Evolutionary conservation across 1,139 yeast genomes (phyloP).

Genomic region (Candida sp.): DNA sequence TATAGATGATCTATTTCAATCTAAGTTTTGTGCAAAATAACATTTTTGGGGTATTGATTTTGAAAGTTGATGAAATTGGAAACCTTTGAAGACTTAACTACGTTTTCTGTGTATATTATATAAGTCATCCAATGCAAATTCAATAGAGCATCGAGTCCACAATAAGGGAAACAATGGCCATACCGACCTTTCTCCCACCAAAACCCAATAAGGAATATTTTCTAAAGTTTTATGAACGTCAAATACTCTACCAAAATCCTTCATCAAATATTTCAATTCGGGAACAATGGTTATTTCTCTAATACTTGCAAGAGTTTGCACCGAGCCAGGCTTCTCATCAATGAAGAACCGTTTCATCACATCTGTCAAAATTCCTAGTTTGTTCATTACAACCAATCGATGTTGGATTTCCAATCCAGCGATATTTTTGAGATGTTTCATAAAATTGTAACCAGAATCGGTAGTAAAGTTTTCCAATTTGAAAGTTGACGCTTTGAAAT

Average conservation of each 20-base stretch:
- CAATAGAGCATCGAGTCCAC: constrained; percentile 88
- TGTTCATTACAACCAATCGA: constrained; percentile 75
- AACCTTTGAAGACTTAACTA: constrained; percentile 6
- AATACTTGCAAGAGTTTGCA: constrained; percentile 47
- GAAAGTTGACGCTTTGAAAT: constrained; percentile 5
- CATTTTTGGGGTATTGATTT: background rate
- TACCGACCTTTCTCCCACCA: constrained; percentile 87
- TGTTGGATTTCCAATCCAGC: constrained; percentile 72
- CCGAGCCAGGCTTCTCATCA: constrained; percentile 82
- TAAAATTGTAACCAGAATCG: constrained; percentile 28
- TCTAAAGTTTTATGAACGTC: constrained; percentile 69
- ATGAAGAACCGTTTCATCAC: constrained; percentile 73
- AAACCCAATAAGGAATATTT: constrained; percentile 85
- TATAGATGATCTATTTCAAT: constrained; percentile 25
- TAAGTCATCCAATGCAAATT: constrained; percentile 80
- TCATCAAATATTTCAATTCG: constrained; percentile 63
- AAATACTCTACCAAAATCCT: constrained; percentile 68
- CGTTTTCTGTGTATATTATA: constrained; percentile 49
- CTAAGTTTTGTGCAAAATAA: background rate
- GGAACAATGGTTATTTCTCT: constrained; percentile 90
- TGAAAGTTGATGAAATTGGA: background rate
- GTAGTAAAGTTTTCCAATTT: constrained; percentile 24
- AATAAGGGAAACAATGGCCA: constrained; percentile 91
- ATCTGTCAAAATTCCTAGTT: constrained; percentile 71
- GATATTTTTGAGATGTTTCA: constrained; percentile 34